Conservation (phyloP, 2,329 filamentous ascomycete genomes). For the Incumbomyces delicatus region DNA sequence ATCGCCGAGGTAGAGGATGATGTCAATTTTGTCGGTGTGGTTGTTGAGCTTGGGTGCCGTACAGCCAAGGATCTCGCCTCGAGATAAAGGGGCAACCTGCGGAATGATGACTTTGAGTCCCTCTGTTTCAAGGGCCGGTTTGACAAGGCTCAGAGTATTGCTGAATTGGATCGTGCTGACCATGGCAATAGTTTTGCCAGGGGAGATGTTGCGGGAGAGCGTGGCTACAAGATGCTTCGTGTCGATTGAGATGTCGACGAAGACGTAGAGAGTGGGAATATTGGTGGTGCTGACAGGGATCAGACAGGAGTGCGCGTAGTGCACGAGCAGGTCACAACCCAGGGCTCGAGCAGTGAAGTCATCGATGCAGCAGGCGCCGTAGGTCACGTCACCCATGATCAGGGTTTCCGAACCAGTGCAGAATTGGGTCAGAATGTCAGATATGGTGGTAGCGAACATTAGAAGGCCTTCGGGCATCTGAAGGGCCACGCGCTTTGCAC, state of each 20-base stretch:
- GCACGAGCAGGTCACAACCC: conserved; percentile 86
- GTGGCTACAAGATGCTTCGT: conserved; percentile 76
- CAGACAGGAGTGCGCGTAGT: conserved; percentile 94
- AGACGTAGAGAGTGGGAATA: conserved; percentile 95
- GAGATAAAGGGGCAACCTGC: conserved; percentile 84
- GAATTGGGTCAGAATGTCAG: conserved; percentile 90
- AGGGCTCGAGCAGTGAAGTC: conserved; percentile 93
- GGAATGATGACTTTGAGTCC: conserved; percentile 82
- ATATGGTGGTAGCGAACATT: conserved; percentile 93
- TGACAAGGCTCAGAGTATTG: conserved; percentile 82
- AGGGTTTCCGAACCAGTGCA: conserved; percentile 84
- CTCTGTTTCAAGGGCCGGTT: conserved; percentile 64
- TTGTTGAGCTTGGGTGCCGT: conserved; percentile 67
- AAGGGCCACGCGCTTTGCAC: conserved; percentile 75
- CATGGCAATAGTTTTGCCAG: conserved; percentile 78
- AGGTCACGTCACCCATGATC: conserved; percentile 99
- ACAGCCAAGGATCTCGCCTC: conserved; percentile 94
- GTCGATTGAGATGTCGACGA: conserved; percentile 96
- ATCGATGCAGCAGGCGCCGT: conserved; percentile 96
- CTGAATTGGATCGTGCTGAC: conserved; percentile 99
- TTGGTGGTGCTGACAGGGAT: conserved; percentile 94
- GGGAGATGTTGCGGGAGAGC: conserved; percentile 75
- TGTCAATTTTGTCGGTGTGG: conserved; percentile 50
- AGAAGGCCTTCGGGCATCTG: conserved; percentile 95
- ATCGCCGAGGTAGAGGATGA: conserved; percentile 83